Percentiles rank a stretch among this genome's conserved stretches.
phyloP scores from a whole-genome alignment of 148 eudicot genomes.

The Linanthus parryae region DNA sequence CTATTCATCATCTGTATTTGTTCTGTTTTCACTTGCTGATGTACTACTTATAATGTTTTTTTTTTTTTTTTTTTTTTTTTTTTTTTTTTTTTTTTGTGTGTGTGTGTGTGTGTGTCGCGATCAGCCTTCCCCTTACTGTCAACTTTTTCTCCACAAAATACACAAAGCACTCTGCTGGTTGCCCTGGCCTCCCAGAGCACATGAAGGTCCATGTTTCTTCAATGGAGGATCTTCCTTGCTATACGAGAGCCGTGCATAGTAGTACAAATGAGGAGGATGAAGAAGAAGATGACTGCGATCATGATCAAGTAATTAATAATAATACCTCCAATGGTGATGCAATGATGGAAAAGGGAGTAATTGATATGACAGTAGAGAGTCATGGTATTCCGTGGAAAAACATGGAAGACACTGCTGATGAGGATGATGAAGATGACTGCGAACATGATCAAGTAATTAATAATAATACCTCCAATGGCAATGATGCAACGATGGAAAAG shows the following conservation, averaged over 20 bases:
- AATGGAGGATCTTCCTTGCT: constrained; percentile 87
- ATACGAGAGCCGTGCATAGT: constrained; percentile 16
- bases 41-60: background rate
- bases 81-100: constrained; percentile 3
- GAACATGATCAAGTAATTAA: background rate
- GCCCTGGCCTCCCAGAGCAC: constrained; percentile 65
- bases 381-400: constrained; percentile 7
- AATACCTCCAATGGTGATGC: too few relatives aligned
- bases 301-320: background rate
- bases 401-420: constrained; percentile 6
- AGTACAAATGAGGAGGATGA: constrained; percentile 21
- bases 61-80: background rate
- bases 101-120: too few relatives aligned
- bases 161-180: constrained; percentile 55
- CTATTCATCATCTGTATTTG: constrained; percentile 8
- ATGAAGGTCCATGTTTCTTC: constrained; percentile 59
- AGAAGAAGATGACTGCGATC: constrained; percentile 18
- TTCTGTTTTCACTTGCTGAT: too few relatives aligned
- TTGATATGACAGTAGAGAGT: constrained; percentile 1
- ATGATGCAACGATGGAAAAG: background rate
- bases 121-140: constrained; percentile 72
- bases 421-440: background rate
- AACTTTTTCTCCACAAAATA: constrained; percentile 78
- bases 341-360: background rate
- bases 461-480: background rate